These are phyloP conservation scores for Phytopythium vexans DNA, from an alignment of 352 stramenopile genomes.

Conservation along the genomic window DNA sequence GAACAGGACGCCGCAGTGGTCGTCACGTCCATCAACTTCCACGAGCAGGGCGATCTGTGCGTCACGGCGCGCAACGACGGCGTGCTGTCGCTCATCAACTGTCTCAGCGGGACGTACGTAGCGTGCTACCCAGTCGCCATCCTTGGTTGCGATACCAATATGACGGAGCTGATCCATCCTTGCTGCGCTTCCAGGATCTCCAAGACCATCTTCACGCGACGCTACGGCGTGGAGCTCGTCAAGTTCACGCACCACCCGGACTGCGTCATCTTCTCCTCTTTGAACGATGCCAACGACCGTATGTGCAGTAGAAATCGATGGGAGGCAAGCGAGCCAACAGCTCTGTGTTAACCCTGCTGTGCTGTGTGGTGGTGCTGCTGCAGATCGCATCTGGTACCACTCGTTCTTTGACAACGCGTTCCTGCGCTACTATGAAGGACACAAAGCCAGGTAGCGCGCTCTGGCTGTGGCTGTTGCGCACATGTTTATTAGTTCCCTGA, in stretches of 20 bases:
- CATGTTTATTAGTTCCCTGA: background rate
- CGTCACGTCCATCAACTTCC: constrained; percentile 72
- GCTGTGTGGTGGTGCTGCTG: background rate
- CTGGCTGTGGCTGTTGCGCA: background rate
- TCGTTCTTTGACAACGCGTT: constrained; percentile 90
- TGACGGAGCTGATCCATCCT: constrained; percentile 4
- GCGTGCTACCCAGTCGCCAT: background rate
- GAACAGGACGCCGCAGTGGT: constrained; percentile 48
- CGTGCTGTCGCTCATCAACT: constrained; percentile 80
- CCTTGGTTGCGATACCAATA: background rate
- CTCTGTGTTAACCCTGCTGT: background rate
- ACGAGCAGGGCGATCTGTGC: constrained; percentile 74
- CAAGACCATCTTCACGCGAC: constrained; percentile 85
- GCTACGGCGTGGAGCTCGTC: constrained; percentile 78
- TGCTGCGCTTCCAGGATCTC: constrained; percentile 41
- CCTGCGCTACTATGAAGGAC: constrained; percentile 82
- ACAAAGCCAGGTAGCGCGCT: constrained; percentile 54
- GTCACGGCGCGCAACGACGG: constrained; percentile 76
- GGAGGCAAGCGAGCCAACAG: background rate
- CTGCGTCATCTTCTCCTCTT: constrained; percentile 83
- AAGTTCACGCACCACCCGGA: constrained; percentile 80
- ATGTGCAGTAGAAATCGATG: constrained; percentile 9
- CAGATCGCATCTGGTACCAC: constrained; percentile 85
- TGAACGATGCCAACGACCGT: constrained; percentile 72
- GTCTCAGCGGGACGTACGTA: constrained; percentile 73